A percentile compares a stretch with the other conserved stretches of the same genome.
Conservation (phyloP, 108 stramenopile species). For the Pseudonitzschia pungens region DNA sequence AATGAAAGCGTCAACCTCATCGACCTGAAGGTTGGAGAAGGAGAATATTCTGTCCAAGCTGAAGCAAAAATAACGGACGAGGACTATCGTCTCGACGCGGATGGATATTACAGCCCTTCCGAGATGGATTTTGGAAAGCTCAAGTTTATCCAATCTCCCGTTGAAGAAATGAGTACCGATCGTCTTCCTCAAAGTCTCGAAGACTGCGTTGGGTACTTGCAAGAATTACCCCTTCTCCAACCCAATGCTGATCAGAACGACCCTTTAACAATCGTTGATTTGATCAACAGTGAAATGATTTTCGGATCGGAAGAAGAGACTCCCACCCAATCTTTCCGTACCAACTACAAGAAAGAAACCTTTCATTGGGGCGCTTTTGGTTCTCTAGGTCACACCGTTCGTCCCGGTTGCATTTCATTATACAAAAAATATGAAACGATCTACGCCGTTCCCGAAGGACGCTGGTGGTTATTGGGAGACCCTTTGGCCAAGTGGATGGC, state of each 20-base stretch:
- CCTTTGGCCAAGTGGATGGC: constrained; percentile 11
- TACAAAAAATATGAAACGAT: constrained; percentile 28
- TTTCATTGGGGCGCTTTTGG: constrained; percentile 21
- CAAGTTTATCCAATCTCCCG: constrained; percentile 19
- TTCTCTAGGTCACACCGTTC: constrained; percentile 21
- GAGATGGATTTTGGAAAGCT: constrained; percentile 17
- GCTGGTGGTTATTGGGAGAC: constrained; percentile 26
- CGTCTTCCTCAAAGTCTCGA: constrained; percentile 29
- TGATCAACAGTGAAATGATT: constrained; percentile 27
- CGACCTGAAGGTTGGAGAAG: constrained; percentile 11
- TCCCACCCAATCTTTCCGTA: background rate
- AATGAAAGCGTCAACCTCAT: constrained; percentile 18
- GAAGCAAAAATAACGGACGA: background rate
- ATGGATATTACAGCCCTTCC: background rate
- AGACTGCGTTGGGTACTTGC: constrained; percentile 31
- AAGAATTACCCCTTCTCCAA: constrained; percentile 13
- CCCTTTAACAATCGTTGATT: constrained; percentile 30
- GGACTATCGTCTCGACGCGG: background rate
- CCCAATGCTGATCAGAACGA: constrained; percentile 32
- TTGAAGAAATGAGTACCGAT: constrained; percentile 13
- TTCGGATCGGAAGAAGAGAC: constrained; percentile 5
- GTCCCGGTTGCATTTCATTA: constrained; percentile 32
- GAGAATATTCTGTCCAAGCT: background rate
- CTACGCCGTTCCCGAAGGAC: constrained; percentile 34
- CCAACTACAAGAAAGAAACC: background rate